Conservation (phyloP, 2,329 filamentous ascomycete genomes). For the Colletotrichum musicola region DNA sequence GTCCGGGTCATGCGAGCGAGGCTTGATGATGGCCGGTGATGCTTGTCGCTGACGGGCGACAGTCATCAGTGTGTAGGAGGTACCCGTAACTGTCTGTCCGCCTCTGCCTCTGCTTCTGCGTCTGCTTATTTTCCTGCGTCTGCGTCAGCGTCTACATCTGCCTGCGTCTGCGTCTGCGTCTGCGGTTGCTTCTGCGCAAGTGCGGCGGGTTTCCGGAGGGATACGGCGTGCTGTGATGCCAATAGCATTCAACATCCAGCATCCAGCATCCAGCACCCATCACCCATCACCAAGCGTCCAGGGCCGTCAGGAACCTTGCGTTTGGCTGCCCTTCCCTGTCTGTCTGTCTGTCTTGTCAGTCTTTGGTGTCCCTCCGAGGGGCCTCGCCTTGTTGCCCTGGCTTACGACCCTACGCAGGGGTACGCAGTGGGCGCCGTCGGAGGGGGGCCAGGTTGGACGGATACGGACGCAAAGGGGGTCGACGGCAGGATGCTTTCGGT, state of each 20-base stretch:
- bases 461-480: constrained; percentile 29
- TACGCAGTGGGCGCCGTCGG: constrained; percentile 1
- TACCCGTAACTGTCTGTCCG: too few relatives aligned
- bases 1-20: constrained; percentile 11
- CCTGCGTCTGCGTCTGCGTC: too few relatives aligned
- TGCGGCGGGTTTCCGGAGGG: too few relatives aligned
- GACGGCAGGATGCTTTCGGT: constrained; percentile 33
- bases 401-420: constrained; percentile 27
- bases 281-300: neutral
- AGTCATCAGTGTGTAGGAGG: neutral
- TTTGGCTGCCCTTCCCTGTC: constrained; percentile 4
- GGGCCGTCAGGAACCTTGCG: constrained; percentile 17
- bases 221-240: too few relatives aligned
- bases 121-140: too few relatives aligned
- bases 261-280: neutral
- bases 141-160: too few relatives aligned
- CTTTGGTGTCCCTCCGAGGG: neutral
- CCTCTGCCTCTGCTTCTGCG: too few relatives aligned
- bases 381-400: constrained; percentile 17
- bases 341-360: constrained; percentile 6
- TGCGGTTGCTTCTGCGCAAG: too few relatives aligned
- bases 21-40: constrained; percentile 7
- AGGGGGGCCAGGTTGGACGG: constrained; percentile 21
- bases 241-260: neutral
- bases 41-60: neutral